Evolutionary conservation across 2,329 filamentous ascomycete species (phyloP).

Genomic region (Fusarium illudens): DNA sequence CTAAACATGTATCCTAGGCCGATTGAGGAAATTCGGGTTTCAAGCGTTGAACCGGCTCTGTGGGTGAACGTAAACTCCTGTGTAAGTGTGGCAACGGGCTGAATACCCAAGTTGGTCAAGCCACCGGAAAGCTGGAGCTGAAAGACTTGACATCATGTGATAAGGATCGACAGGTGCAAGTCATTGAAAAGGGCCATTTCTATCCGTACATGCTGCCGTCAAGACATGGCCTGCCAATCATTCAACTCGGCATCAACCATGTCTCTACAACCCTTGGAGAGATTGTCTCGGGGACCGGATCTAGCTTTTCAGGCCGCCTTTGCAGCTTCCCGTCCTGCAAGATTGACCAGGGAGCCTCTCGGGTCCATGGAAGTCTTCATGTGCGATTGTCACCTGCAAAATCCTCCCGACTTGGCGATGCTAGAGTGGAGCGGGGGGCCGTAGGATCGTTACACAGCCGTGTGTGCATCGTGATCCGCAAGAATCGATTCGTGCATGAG

Average conservation of each 20-base stretch:
- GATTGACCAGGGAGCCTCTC: not conserved
- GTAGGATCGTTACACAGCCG: not conserved
- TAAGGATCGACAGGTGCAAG: not conserved
- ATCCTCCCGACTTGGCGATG: constrained; percentile 2
- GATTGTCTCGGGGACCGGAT: not conserved
- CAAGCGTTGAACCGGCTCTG: constrained; percentile 9
- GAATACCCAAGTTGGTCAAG: not conserved
- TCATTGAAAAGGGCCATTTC: not conserved
- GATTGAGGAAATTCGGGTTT: not conserved
- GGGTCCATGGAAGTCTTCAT: not conserved
- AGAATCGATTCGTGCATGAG: not conserved
- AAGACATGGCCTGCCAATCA: not conserved
- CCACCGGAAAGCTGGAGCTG: not conserved
- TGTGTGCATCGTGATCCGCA: not conserved
- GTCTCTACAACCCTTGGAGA: not conserved
- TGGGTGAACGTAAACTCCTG: not conserved
- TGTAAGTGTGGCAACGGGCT: not conserved
- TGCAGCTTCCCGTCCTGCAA: not conserved
- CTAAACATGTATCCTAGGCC: not conserved
- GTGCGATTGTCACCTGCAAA: constrained; percentile 4
- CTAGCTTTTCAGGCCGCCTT: not conserved
- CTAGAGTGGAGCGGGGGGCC: not conserved
- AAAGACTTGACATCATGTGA: not conserved
- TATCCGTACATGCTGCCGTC: not conserved
- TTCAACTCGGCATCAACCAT: not conserved